phyloP scores from a whole-genome alignment of 2,329 filamentous ascomycete genomes.

The Xylaria sp. region DNA sequence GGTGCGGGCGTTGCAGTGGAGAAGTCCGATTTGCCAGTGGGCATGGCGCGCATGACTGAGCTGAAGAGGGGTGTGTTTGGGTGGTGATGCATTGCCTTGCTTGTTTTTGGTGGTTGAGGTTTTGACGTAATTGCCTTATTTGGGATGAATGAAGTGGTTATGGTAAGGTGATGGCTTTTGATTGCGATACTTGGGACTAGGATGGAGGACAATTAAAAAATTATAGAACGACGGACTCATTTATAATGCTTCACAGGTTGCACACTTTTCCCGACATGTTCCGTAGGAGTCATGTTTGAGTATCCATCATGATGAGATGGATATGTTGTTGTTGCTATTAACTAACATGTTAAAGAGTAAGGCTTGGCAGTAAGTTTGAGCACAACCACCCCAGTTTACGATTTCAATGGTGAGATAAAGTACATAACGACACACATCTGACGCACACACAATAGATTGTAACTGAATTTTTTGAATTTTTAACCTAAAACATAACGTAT shows the following conservation, averaged over 20 bases:
- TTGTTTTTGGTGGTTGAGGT: background rate
- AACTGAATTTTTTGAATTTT: background rate
- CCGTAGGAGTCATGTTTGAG: background rate
- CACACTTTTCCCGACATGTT: background rate
- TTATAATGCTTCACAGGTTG: background rate
- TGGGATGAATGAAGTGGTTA: background rate
- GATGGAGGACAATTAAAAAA: background rate
- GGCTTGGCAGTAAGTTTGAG: constrained; percentile 25
- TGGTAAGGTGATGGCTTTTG: too few species aligned
- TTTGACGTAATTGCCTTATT: background rate
- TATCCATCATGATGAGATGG: constrained; percentile 3
- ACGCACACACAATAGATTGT: background rate
- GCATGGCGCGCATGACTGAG: background rate
- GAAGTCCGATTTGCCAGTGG: background rate
- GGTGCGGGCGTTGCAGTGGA: background rate
- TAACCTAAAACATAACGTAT: constrained; percentile 24
- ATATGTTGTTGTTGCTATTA: background rate
- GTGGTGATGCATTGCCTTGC: constrained; percentile 6
- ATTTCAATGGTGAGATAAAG: background rate
- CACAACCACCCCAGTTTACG: background rate
- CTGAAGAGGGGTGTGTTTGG: constrained; percentile 5
- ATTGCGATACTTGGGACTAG: background rate
- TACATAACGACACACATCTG: background rate
- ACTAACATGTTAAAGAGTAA: constrained; percentile 31
- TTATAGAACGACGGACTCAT: background rate